Conservation (phyloP, 306 rosid genomes). For the Begonia masoniana region DNA sequence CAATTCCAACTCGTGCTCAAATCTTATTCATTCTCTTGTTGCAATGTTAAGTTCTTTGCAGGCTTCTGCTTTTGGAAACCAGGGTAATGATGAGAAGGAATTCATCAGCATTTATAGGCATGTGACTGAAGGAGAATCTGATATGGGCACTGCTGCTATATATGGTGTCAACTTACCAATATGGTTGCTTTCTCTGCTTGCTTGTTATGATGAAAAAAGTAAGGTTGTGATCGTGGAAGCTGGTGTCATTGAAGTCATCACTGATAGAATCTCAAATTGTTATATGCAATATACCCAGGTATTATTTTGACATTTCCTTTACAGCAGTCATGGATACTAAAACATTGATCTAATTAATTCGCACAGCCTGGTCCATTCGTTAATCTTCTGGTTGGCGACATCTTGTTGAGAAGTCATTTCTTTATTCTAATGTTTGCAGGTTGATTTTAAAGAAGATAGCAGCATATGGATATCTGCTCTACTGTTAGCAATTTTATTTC, state of each 20-base stretch:
- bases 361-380: slow-evolving; percentile 9
- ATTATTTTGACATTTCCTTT: slow-evolving; percentile 5
- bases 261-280: slow-evolving; percentile 64
- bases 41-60: slow-evolving; percentile 42
- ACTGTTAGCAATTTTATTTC: slow-evolving; percentile 76
- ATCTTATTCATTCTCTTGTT: slow-evolving; percentile 76
- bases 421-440: slow-evolving; percentile 35
- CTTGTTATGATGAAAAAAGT: slow-evolving; percentile 67
- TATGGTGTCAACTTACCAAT: slow-evolving; percentile 59
- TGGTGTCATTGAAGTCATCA: slow-evolving; percentile 85
- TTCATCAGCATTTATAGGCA: slow-evolving; percentile 57
- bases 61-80: slow-evolving; percentile 27
- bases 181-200: slow-evolving; percentile 84
- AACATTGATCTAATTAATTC: background rate
- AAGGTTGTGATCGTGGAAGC: slow-evolving; percentile 73
- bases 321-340: background rate
- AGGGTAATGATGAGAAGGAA: slow-evolving; percentile 29
- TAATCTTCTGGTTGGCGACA: slow-evolving; percentile 6
- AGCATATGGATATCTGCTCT: slow-evolving; percentile 84
- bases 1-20: slow-evolving; percentile 33
- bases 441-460: slow-evolving; percentile 81
- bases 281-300: slow-evolving; percentile 81
- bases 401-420: slow-evolving; percentile 9
- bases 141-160: slow-evolving; percentile 41
- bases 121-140: slow-evolving; percentile 38